These are phyloP conservation scores for Thielaviopsis populi DNA, from an alignment of 2,329 filamentous ascomycete genomes.

Conservation along the genomic window DNA sequence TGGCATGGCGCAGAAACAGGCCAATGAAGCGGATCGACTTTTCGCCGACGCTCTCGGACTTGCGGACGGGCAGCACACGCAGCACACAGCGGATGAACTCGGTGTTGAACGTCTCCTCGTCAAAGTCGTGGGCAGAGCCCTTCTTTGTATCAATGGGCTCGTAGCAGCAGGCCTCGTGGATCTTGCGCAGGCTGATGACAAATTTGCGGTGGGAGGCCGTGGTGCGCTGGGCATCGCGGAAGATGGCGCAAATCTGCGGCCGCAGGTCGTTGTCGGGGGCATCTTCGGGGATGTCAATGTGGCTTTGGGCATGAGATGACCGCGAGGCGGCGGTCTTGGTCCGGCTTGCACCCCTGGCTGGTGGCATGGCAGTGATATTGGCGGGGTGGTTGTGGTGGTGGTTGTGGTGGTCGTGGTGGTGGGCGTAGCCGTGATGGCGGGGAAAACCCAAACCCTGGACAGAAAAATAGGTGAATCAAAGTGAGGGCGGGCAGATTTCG, in stretches of 20 bases:
- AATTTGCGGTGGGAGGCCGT: slow-evolving; percentile 84
- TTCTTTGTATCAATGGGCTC: slow-evolving; percentile 41
- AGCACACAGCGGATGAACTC: slow-evolving; percentile 75
- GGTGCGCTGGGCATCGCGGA: slow-evolving; percentile 72
- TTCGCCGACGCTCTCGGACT: slow-evolving; percentile 78
- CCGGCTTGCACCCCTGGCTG: slow-evolving; percentile 32
- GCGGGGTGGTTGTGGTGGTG: background rate
- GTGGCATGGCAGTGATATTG: slow-evolving; percentile 31
- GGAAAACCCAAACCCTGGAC: background rate
- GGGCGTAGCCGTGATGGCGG: background rate
- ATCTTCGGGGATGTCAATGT: slow-evolving; percentile 50
- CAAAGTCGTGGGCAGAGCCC: slow-evolving; percentile 47
- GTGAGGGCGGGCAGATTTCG: background rate
- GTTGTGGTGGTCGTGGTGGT: background rate
- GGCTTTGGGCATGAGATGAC: slow-evolving; percentile 26
- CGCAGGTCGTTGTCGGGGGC: slow-evolving; percentile 55
- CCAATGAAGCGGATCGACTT: slow-evolving; percentile 73
- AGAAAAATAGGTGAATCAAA: background rate
- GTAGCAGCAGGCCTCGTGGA: slow-evolving; percentile 73
- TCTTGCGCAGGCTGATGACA: slow-evolving; percentile 71
- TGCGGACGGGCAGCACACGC: slow-evolving; percentile 74
- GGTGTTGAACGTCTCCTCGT: slow-evolving; percentile 72
- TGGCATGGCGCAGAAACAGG: slow-evolving; percentile 63
- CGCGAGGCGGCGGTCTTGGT: slow-evolving; percentile 30
- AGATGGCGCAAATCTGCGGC: slow-evolving; percentile 55